A percentile compares a stretch with the other conserved stretches of the same genome.
Conservation (phyloP, 331 rosid genomes). For the Prunus yedoensis region DNA sequence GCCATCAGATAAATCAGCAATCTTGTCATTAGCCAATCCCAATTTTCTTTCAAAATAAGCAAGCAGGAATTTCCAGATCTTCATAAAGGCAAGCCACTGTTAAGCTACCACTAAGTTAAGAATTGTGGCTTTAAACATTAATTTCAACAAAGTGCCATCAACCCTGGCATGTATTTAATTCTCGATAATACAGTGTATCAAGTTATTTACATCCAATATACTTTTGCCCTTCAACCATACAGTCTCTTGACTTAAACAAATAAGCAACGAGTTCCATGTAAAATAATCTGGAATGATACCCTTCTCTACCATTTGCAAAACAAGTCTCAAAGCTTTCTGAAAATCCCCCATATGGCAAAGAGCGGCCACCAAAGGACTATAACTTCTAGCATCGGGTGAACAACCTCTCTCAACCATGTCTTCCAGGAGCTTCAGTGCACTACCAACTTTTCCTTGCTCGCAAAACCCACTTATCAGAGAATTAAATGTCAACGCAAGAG, state of each 20-base stretch:
- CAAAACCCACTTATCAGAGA: constrained; percentile 51
- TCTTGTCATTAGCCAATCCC: no score
- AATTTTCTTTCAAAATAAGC: no score
- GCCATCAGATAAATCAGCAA: no score
- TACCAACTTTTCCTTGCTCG: constrained; percentile 43
- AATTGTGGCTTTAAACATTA: no score
- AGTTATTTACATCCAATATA: constrained; percentile 17
- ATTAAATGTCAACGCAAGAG: constrained; percentile 56
- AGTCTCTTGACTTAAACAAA: constrained; percentile 36
- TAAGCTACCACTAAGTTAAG: no score
- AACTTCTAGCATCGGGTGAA: constrained; percentile 42
- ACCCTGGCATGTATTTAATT: constrained; percentile 5
- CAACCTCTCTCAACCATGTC: constrained; percentile 66
- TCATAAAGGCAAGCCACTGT: no score
- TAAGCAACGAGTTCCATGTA: constrained; percentile 56
- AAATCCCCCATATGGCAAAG: constrained; percentile 52
- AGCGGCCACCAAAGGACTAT: constrained; percentile 42
- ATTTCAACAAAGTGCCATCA: neutral
- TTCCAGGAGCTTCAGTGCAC: constrained; percentile 55
- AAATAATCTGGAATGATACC: constrained; percentile 46
- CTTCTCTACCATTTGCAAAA: constrained; percentile 51
- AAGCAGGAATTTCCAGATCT: no score
- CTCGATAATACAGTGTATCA: constrained; percentile 24
- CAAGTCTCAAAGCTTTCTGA: constrained; percentile 45
- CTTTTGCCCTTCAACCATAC: constrained; percentile 26